Evolutionary conservation across 2,329 filamentous ascomycete genomes (phyloP).

Genomic region (Didymella arachidicola): DNA sequence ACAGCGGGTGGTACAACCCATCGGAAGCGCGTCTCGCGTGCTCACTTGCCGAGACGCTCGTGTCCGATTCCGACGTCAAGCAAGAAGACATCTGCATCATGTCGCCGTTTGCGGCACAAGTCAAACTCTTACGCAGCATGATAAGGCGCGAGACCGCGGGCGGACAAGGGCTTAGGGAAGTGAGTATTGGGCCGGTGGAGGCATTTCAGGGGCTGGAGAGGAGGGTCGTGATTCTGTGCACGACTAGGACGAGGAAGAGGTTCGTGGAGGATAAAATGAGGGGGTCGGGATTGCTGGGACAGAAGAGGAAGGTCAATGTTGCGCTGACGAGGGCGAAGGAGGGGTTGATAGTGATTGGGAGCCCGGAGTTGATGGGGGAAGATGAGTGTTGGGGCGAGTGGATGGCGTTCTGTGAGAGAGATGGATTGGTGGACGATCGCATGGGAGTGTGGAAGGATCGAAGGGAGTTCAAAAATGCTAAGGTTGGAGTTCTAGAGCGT

Average conservation of each 20-base stretch:
- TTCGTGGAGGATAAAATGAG: slow-evolving; percentile 47
- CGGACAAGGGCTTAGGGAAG: slow-evolving; percentile 40
- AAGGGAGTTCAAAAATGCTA: slow-evolving; percentile 9
- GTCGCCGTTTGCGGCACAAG: slow-evolving; percentile 56
- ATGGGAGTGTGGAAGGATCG: slow-evolving; percentile 16
- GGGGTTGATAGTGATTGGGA: slow-evolving; percentile 54
- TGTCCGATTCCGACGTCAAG: slow-evolving; percentile 32
- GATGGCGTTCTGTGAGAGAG: slow-evolving; percentile 51
- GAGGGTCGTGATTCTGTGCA: slow-evolving; percentile 56
- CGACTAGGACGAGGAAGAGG: slow-evolving; percentile 48
- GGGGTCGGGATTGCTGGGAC: slow-evolving; percentile 49
- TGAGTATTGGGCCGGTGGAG: slow-evolving; percentile 57
- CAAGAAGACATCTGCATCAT: slow-evolving; percentile 55
- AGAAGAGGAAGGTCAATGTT: slow-evolving; percentile 55
- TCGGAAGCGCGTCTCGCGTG: slow-evolving; percentile 44
- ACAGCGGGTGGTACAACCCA: slow-evolving; percentile 51
- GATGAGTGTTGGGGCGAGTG: slow-evolving; percentile 52
- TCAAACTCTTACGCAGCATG: slow-evolving; percentile 49
- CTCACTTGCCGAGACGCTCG: slow-evolving; percentile 37
- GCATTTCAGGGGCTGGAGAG: slow-evolving; percentile 58
- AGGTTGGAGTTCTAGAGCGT: slow-evolving; percentile 39
- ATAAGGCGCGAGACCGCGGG: slow-evolving; percentile 36
- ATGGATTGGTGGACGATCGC: slow-evolving; percentile 42
- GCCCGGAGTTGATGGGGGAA: slow-evolving; percentile 46
- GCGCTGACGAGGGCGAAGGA: slow-evolving; percentile 56